Conservation (phyloP, 306 rosid species). For the Lotus japonicus region DNA sequence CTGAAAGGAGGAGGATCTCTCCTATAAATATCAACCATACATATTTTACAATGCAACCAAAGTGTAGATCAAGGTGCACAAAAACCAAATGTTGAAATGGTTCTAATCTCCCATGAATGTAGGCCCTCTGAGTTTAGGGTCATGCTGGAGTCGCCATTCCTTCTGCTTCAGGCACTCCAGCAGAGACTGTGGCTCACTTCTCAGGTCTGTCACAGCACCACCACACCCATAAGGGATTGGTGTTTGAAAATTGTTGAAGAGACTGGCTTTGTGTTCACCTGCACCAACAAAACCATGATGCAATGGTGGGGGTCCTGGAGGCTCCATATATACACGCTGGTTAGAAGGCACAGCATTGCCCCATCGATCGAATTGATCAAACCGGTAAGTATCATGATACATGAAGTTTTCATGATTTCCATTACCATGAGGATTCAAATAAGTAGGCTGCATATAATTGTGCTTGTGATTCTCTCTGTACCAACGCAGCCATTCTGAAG, state of each 20-base stretch:
- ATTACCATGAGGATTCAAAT: slow-evolving; percentile 32
- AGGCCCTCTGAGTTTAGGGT: slow-evolving; percentile 51
- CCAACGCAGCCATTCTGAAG: slow-evolving; percentile 97
- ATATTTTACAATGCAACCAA: slow-evolving; percentile 7
- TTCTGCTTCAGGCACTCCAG: slow-evolving; percentile 65
- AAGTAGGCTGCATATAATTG: slow-evolving; percentile 36
- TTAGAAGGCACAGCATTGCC: slow-evolving; percentile 35
- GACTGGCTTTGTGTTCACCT: slow-evolving; percentile 37
- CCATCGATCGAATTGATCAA: slow-evolving; percentile 43
- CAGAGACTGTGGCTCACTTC: slow-evolving; percentile 65
- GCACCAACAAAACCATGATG: slow-evolving; percentile 46
- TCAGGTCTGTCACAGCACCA: slow-evolving; percentile 51
- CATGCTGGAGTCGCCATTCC: slow-evolving; percentile 66
- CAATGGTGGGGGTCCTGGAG: slow-evolving; percentile 43
- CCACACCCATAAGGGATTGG: slow-evolving; percentile 56
- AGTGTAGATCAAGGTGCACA: too few species aligned
- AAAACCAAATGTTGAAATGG: not conserved
- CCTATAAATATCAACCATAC: not conserved
- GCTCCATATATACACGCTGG: slow-evolving; percentile 39
- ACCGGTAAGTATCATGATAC: slow-evolving; percentile 31
- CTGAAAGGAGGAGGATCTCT: not conserved
- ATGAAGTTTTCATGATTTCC: slow-evolving; percentile 34
- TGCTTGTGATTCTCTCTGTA: slow-evolving; percentile 51
- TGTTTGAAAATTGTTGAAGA: slow-evolving; percentile 50
- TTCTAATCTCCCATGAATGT: slow-evolving; percentile 57